A percentile compares a stretch with the other conserved stretches of the same genome.
These are phyloP conservation scores for Aethionema arabicum DNA, from an alignment of 345 rosid species.

Conservation along the genomic window DNA sequence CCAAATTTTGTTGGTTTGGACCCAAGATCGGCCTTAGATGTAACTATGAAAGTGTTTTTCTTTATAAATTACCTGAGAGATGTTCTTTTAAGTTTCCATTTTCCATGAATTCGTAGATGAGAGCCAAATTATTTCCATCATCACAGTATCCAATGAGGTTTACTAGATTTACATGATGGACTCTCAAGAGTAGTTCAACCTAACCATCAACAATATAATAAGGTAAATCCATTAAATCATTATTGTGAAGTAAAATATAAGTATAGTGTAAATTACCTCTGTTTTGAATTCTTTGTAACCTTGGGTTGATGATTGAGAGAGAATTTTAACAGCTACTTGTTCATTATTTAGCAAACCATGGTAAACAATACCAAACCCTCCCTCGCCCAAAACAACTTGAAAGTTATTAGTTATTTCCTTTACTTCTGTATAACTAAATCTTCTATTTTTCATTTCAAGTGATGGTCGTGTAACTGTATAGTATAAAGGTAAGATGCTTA, in stretches of 20 bases:
- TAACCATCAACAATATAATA: constrained; percentile 14
- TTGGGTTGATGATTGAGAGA: constrained; percentile 44
- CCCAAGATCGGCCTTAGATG: no score
- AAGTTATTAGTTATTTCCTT: constrained; percentile 42
- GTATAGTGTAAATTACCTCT: constrained; percentile 35
- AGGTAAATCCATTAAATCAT: neutral
- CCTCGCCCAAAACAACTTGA: constrained; percentile 43
- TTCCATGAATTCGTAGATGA: constrained; percentile 55
- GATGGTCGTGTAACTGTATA: constrained; percentile 10
- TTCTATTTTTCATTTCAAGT: constrained; percentile 31
- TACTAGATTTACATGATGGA: constrained; percentile 50
- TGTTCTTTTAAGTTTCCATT: constrained; percentile 43
- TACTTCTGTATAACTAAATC: constrained; percentile 37
- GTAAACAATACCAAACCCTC: constrained; percentile 55
- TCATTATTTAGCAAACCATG: constrained; percentile 39
- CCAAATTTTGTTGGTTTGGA: no score
- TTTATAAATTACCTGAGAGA: constrained; percentile 47
- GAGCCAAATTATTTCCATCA: constrained; percentile 40
- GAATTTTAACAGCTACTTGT: constrained; percentile 56
- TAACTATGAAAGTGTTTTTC: no score
- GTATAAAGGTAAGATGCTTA: neutral
- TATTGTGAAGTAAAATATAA: neutral
- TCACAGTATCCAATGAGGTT: constrained; percentile 50
- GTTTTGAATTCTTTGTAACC: constrained; percentile 48
- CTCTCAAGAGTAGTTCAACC: constrained; percentile 48